A percentile compares a stretch with the other conserved stretches of the same genome.
Evolutionary conservation across 2,329 filamentous ascomycete genomes (phyloP).

Genomic region (Clarireedia monteithiana): DNA sequence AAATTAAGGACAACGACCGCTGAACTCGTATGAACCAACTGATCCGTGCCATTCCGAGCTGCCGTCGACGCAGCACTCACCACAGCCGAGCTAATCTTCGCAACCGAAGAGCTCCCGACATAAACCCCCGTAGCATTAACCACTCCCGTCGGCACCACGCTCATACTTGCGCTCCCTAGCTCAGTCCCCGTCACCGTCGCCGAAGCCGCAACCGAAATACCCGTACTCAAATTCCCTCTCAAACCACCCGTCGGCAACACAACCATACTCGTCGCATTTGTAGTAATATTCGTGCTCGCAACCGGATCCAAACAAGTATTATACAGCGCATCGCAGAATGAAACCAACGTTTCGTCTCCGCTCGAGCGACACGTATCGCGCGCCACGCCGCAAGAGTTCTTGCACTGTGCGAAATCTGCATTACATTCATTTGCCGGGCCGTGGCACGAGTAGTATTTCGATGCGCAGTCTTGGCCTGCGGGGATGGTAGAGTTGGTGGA

Average conservation of each 20-base stretch:
- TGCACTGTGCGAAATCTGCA: neutral
- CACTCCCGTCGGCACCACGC: neutral
- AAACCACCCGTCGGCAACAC: neutral
- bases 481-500: slow-evolving; percentile 3
- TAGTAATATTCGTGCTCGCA: neutral
- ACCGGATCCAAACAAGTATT: slow-evolving; percentile 3
- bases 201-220: neutral
- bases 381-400: neutral
- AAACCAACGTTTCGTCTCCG: neutral
- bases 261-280: neutral
- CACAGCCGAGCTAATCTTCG: neutral
- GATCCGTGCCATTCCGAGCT: too few relatives aligned
- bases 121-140: too few relatives aligned
- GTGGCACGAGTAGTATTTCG: neutral
- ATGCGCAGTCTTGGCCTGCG: slow-evolving; percentile 2
- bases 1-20: neutral
- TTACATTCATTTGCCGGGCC: neutral
- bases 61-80: neutral
- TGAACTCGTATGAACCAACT: neutral
- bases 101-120: too few relatives aligned
- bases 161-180: neutral
- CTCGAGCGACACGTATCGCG: neutral
- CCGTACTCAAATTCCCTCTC: too few relatives aligned
- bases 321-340: slow-evolving; percentile 2
- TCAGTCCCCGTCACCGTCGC: too few relatives aligned